phyloP scores from a whole-genome alignment of 352 stramenopile genomes.

The Blastocystis sp. region DNA sequence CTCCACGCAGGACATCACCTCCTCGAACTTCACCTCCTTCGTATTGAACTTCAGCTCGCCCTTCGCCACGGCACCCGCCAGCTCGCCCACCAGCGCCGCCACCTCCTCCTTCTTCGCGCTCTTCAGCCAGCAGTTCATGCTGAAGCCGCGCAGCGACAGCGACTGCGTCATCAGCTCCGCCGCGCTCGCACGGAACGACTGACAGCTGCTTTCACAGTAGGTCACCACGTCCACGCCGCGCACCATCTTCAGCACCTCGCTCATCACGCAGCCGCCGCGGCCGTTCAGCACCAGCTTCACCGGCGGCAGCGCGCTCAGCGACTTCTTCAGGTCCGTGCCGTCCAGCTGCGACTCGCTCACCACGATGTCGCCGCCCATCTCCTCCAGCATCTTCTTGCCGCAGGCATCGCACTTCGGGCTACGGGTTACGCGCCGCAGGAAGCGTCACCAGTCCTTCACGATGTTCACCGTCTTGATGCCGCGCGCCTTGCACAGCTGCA shows the following conservation, averaged over 20 bases:
- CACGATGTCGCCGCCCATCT: slow-evolving; percentile 78
- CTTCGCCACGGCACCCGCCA: slow-evolving; percentile 24
- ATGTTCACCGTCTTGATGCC: slow-evolving; percentile 86
- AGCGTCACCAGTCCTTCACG: slow-evolving; percentile 74
- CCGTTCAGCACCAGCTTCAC: slow-evolving; percentile 81
- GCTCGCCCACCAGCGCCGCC: slow-evolving; percentile 70
- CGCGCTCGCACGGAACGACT: slow-evolving; percentile 5
- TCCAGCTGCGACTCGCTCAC: slow-evolving; percentile 76
- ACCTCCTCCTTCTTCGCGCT: slow-evolving; percentile 67
- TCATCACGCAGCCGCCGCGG: slow-evolving; percentile 75
- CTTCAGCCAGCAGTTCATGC: slow-evolving; percentile 53
- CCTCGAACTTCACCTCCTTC: slow-evolving; percentile 70
- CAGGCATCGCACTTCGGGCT: not conserved
- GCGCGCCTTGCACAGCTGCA: slow-evolving; percentile 81
- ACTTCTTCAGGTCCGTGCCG: slow-evolving; percentile 78
- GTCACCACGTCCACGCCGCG: slow-evolving; percentile 9
- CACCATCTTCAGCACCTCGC: not conserved
- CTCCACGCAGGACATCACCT: slow-evolving; percentile 60
- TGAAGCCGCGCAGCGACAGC: slow-evolving; percentile 54
- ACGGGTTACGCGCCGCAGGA: slow-evolving; percentile 73
- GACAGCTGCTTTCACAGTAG: slow-evolving; percentile 29
- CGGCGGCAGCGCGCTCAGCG: slow-evolving; percentile 78
- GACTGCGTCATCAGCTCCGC: slow-evolving; percentile 17
- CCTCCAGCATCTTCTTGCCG: slow-evolving; percentile 75
- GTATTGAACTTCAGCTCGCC: slow-evolving; percentile 67